Base-by-base conservation (phyloP, 1,284 basidiomycete genomes). In the Moesziomyces sp. region DNA sequence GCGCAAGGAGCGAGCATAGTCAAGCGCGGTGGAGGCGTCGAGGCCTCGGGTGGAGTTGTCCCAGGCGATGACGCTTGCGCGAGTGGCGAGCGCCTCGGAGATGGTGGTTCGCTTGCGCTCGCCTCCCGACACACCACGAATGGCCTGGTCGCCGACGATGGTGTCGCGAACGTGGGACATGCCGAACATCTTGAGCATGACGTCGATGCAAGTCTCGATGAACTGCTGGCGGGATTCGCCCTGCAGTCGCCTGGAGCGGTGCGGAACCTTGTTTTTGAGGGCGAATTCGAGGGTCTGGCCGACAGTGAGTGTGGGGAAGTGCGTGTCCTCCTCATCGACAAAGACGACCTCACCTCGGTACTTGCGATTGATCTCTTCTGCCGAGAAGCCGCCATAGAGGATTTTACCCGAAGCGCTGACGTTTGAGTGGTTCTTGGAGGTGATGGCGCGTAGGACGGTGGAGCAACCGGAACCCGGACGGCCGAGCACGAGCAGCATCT, bases 401-500 rank as follows among this genome's bases (percentile, higher is more conserved):
- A 80, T 58, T 19, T 52, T 84, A 38, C 80, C 78, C 13, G 56
- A 52, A 16, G 53, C 8, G 28, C 46, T 28, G 33, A 74, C 66
- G 53, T 74, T 76, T 48, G 46, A 45, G 60, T 77, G 58, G 43
- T 61, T 65, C 48, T 63, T 69, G 23, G 77, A 70, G 13, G 79
- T 78, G 50, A 80, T 58, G 35, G 79, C 76, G 16, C 69, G 50
- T 13, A 80, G 66, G 24, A 55, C 33, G 18, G 78, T 79, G 23
- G 78, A 72, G 55, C 78, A 80, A 14, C 78, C 78, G 5, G 76
- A 58, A 8, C 78, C 78, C 11, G 78, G 78, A 19, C 77, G 59
- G n/a, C 78, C 78, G 24, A 80, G 71, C 23, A 80, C 78, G 53
- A 80, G 76, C 21, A 79, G 68, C 78, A 80, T 80, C 58, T 80